Conservation (phyloP, 495 filamentous ascomycete species). For the Penicillium ochrochloron region DNA sequence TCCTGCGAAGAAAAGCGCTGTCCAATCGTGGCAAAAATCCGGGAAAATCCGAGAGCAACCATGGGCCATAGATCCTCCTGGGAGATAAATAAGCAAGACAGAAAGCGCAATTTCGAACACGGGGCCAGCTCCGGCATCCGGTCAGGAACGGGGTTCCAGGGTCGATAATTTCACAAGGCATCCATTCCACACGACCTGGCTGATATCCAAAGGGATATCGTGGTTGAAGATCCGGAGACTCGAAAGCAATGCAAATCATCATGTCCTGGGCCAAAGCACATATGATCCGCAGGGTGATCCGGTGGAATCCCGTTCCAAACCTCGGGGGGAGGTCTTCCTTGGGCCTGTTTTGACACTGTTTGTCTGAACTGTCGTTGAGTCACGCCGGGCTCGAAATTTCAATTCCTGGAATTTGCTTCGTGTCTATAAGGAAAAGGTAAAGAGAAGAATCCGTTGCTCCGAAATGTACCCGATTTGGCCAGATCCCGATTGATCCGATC, state of each 20-base stretch:
- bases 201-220: background rate
- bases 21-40: background rate
- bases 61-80: background rate
- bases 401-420: conserved; percentile 13
- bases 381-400: conserved; percentile 13
- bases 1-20: background rate
- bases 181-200: background rate
- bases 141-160: background rate
- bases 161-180: background rate
- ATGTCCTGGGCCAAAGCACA: background rate
- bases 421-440: conserved; percentile 17
- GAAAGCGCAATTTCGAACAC: background rate
- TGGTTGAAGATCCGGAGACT: background rate
- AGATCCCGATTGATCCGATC: background rate
- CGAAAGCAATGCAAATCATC: background rate
- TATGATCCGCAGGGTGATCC: background rate
- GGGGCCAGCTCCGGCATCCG: background rate
- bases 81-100: background rate
- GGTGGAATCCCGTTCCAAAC: conserved; percentile 1
- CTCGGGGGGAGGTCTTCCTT: background rate
- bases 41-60: background rate
- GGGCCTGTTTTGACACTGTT: conserved; percentile 6
- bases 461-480: background rate
- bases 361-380: conserved; percentile 26
- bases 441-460: conserved; percentile 11